A percentile compares a stretch with the other conserved stretches of the same genome.
phyloP scores from a whole-genome alignment of 768 basidiomycete genomes.

The Agrocybe praecox region DNA sequence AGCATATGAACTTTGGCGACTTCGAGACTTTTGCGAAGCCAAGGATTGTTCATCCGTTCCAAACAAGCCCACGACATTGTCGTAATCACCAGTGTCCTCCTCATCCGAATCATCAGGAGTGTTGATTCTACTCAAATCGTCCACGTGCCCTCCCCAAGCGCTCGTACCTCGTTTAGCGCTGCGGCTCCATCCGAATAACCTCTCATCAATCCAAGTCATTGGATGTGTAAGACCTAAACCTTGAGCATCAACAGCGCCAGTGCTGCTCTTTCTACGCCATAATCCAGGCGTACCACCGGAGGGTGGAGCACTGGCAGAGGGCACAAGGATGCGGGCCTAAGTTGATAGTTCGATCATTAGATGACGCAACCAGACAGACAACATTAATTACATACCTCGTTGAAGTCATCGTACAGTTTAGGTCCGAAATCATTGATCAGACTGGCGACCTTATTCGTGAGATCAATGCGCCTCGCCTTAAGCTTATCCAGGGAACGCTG shows the following conservation, averaged over 20 bases:
- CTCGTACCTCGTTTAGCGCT: constrained; percentile 80
- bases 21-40: constrained; percentile 47
- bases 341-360: not conserved
- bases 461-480: constrained; percentile 68
- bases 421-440: constrained; percentile 90
- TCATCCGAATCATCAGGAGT: constrained; percentile 84
- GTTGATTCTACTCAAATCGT: constrained; percentile 61
- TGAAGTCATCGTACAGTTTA: constrained; percentile 83
- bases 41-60: constrained; percentile 44
- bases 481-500: constrained; percentile 77
- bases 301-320: constrained; percentile 84
- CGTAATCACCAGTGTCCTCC: constrained; percentile 90
- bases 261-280: constrained; percentile 80
- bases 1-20: constrained; percentile 77
- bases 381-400: constrained; percentile 52
- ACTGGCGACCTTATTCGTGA: constrained; percentile 84
- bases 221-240: constrained; percentile 86
- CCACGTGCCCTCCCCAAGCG: constrained; percentile 73
- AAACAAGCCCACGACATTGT: constrained; percentile 78
- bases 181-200: constrained; percentile 89
- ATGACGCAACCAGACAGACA: not conserved
- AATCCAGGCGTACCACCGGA: constrained; percentile 74
- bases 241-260: constrained; percentile 84
- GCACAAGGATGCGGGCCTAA: constrained; percentile 79
- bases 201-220: constrained; percentile 95